A percentile compares a stretch with the other conserved stretches of the same genome.
These are phyloP conservation scores for Haematococcus sp. DNA, from an alignment of 139 green algal genomes.

Conservation along the genomic window DNA sequence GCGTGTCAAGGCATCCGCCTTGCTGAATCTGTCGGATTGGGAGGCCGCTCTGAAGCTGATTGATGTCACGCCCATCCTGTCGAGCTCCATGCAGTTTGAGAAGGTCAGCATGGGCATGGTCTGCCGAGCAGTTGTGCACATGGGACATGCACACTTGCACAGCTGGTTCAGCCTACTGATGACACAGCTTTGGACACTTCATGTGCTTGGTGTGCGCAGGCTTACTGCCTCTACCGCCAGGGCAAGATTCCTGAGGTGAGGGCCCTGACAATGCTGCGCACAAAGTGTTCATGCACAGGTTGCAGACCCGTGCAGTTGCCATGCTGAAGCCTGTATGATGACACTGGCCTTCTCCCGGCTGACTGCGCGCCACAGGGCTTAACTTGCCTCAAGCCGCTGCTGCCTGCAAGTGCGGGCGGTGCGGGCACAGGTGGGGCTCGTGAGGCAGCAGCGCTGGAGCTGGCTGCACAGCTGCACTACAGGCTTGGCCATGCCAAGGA, in stretches of 20 bases:
- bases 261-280: not conserved
- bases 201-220: constrained; percentile 47
- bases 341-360: not conserved
- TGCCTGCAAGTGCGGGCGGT: not conserved
- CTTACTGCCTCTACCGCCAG: constrained; percentile 82
- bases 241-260: constrained; percentile 61
- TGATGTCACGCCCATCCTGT: constrained; percentile 13
- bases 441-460: constrained; percentile 50
- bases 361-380: not conserved
- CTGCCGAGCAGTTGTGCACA: constrained; percentile 20
- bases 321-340: too few species aligned
- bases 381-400: not conserved
- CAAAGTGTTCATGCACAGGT: too few species aligned
- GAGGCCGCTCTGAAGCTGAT: constrained; percentile 47
- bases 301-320: too few species aligned
- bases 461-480: constrained; percentile 84
- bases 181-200: not conserved
- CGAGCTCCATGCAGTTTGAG: constrained; percentile 57
- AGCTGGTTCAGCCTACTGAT: not conserved
- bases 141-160: not conserved
- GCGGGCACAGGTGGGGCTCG: not conserved
- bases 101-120: constrained; percentile 35
- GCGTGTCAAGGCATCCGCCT: constrained; percentile 56
- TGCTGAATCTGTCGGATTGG: constrained; percentile 61
- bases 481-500: constrained; percentile 57